A percentile compares a stretch with the other conserved stretches of the same genome.
These are phyloP conservation scores for Collybia sordida DNA, from an alignment of 768 basidiomycete species.

Conservation along the genomic window DNA sequence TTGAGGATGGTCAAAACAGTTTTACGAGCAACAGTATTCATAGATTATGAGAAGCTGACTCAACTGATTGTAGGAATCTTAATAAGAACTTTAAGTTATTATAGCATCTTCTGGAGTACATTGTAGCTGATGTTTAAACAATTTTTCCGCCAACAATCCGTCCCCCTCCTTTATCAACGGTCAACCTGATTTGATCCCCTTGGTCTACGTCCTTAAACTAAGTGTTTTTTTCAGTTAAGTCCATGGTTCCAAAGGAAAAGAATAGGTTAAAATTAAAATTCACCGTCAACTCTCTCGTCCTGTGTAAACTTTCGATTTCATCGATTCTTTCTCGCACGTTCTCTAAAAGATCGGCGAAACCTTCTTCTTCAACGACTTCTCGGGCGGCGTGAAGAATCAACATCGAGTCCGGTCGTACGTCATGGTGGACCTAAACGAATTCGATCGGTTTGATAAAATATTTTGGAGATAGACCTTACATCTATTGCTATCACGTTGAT, in stretches of 20 bases:
- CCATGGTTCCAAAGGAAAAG: constrained; percentile 17
- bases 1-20: not conserved
- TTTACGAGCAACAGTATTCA: too few relatives aligned
- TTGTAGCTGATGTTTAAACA: constrained; percentile 2
- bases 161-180: constrained; percentile 57
- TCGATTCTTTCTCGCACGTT: constrained; percentile 75
- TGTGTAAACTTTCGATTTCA: constrained; percentile 83
- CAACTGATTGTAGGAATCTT: too few relatives aligned
- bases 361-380: constrained; percentile 69
- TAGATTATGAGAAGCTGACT: too few relatives aligned
- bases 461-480: constrained; percentile 36
- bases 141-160: constrained; percentile 9
- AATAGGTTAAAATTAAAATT: not conserved
- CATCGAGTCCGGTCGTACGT: constrained; percentile 80
- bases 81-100: too few relatives aligned
- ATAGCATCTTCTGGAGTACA: not conserved
- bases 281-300: constrained; percentile 77
- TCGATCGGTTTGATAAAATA: not conserved
- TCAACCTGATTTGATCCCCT: constrained; percentile 49
- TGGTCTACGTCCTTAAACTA: constrained; percentile 52
- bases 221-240: constrained; percentile 9
- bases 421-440: constrained; percentile 55
- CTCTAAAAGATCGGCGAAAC: constrained; percentile 77
- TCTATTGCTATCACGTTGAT: constrained; percentile 79
- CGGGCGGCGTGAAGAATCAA: constrained; percentile 72